Evolutionary conservation across 2,329 filamentous ascomycete genomes (phyloP).

Genomic region (Coleophoma eucalyptorum): DNA sequence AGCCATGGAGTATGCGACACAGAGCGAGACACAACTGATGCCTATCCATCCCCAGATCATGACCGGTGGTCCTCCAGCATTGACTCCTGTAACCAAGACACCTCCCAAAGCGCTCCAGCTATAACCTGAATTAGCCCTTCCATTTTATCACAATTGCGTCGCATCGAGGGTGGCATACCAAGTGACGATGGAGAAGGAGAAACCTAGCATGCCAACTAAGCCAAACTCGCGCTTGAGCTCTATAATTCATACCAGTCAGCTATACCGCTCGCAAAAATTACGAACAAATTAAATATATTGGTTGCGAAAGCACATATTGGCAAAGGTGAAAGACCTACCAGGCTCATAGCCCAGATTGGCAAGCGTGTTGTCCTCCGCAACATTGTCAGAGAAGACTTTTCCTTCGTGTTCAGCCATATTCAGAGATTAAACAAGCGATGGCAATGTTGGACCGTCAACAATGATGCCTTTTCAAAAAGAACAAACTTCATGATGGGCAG

Average conservation of each 20-base stretch:
- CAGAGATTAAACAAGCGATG: not conserved
- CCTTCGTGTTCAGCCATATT: conserved; percentile 1
- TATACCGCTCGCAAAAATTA: not conserved
- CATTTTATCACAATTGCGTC: conserved; percentile 1
- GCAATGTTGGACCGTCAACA: not conserved
- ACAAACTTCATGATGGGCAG: too few relatives aligned
- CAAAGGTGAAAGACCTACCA: conserved; percentile 1
- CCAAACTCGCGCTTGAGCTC: conserved; percentile 1
- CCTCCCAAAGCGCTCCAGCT: conserved; percentile 53
- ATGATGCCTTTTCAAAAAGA: too few relatives aligned
- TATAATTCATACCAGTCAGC: not conserved
- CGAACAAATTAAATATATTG: not conserved
- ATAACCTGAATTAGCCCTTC: conserved; percentile 3
- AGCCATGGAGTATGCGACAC: conserved; percentile 54
- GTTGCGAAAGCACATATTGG: too few relatives aligned
- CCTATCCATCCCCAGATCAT: conserved; percentile 56
- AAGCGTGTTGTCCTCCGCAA: conserved; percentile 5
- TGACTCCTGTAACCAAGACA: conserved; percentile 51
- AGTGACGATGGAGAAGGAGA: conserved; percentile 55
- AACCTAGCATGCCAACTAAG: conserved; percentile 30
- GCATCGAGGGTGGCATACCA: conserved; percentile 28
- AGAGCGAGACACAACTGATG: conserved; percentile 44
- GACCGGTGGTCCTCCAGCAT: conserved; percentile 51
- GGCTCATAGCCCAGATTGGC: conserved; percentile 10
- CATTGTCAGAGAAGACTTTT: conserved; percentile 3